Conservation (phyloP, 106 monocot genomes). For the Vanilla planifolia region DNA sequence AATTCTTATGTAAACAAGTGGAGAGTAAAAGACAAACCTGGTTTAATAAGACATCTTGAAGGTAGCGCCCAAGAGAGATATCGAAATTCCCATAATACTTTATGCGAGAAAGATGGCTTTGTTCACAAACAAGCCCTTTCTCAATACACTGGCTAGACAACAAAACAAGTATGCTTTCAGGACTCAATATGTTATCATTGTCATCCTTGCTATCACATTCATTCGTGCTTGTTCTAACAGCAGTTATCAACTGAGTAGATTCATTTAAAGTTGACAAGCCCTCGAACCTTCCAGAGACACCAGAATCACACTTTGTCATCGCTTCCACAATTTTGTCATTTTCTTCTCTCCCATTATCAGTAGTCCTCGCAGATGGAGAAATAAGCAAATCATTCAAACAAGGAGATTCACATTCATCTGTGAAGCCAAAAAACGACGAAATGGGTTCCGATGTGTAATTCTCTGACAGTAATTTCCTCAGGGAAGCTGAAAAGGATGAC, state of each 20-base stretch:
- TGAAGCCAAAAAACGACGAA: slow-evolving; percentile 18
- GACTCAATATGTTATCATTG: slow-evolving; percentile 43
- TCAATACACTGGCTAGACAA: slow-evolving; percentile 52
- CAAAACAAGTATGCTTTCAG: slow-evolving; percentile 78
- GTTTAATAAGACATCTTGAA: slow-evolving; percentile 76
- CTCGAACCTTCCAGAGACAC: slow-evolving; percentile 10
- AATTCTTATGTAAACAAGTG: neutral
- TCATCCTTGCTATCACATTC: slow-evolving; percentile 20
- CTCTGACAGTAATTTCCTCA: slow-evolving; percentile 26
- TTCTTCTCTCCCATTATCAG: slow-evolving; percentile 18
- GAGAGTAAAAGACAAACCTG: slow-evolving; percentile 33
- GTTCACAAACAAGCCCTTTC: slow-evolving; percentile 66
- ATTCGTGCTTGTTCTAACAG: slow-evolving; percentile 9
- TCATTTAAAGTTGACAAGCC: slow-evolving; percentile 16
- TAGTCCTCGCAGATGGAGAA: slow-evolving; percentile 17
- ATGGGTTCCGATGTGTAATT: slow-evolving; percentile 19
- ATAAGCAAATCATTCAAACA: slow-evolving; percentile 9
- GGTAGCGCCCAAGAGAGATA: slow-evolving; percentile 73
- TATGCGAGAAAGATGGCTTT: slow-evolving; percentile 87
- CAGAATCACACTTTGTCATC: slow-evolving; percentile 17
- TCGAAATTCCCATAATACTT: slow-evolving; percentile 91
- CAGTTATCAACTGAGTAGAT: slow-evolving; percentile 21
- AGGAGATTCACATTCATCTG: slow-evolving; percentile 10
- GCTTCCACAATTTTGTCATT: slow-evolving; percentile 13
- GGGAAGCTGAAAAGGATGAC: slow-evolving; percentile 35